Evolutionary conservation across 306 rosid genomes (phyloP), one percentile per base, ranked within the genome.

Genomic region (Rosa rugosa): DNA sequence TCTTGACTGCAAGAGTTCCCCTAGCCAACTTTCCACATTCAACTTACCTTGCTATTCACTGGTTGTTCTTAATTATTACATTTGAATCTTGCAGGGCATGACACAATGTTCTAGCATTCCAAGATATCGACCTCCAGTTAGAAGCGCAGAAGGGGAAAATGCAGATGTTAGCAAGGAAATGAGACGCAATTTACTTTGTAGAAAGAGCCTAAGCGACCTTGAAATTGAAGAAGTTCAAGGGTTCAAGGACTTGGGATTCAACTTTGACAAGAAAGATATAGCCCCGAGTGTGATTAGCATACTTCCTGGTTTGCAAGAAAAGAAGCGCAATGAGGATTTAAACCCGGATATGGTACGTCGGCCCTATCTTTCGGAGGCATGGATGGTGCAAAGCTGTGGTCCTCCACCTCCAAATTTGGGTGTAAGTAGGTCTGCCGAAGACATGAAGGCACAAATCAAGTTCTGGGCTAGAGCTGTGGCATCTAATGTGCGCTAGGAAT

Each of bases 391-490:
- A 67, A 84, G 79, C 80, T 81, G 82, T 71, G 80, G 80, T 74
- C 95, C 90, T 71, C 88, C 90, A 71, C 67, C 86, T 81, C 96
- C 98, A 73, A 90, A 79, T 54, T 90, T 90, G 88, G 86, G 74
- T 53, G 22, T 81, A 53, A 72, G 75, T 14, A 80, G 75, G n/a
- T 91, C 97, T 74, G 34, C 89, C 17, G 79, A 84, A 75, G 89
- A 92, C 77, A 83, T 90, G 88, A 92, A 95, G 84, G 85, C 88
- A 74, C 90, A 90, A 34, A 91, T 95, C 87, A 95, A 86, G 87
- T 91, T 88, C 79, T 95, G 99, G 99, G 99, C 97, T 63, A 88
- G 90, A 87, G 67, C 93, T 81, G 97, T 95, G 73, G 99, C 97
- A 23, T 87, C 96, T 34, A 90, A 93, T 63, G 88, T 92, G 38